Evolutionary conservation across 208 protist genomes (phyloP).

Genomic region (Trypanosoma avium): DNA sequence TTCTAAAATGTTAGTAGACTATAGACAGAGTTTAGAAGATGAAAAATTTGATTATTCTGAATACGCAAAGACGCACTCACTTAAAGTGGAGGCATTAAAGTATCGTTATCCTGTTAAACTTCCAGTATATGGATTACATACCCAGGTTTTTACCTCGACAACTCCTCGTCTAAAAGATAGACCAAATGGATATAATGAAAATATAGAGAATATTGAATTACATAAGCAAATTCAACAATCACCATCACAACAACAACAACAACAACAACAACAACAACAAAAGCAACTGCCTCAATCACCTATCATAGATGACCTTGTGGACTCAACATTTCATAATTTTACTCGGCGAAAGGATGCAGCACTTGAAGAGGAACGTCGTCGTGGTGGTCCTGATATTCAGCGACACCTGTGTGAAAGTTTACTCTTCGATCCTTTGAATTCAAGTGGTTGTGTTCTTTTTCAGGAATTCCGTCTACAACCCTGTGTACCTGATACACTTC

Average conservation of each 20-base stretch:
- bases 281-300: background rate
- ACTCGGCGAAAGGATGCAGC: conserved; percentile 51
- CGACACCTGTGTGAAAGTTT: conserved; percentile 56
- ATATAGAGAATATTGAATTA: background rate
- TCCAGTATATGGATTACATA: conserved; percentile 41
- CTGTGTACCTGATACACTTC: conserved; percentile 30
- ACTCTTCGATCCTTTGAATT: conserved; percentile 33
- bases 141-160: conserved; percentile 46
- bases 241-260: background rate
- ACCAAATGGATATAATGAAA: background rate
- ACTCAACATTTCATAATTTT: conserved; percentile 57
- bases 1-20: conserved; percentile 52
- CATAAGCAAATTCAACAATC: background rate
- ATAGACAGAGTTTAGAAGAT: conserved; percentile 32
- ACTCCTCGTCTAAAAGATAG: conserved; percentile 15
- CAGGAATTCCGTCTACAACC: conserved; percentile 34
- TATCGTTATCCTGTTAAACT: conserved; percentile 61
- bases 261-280: conserved; percentile 6
- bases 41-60: conserved; percentile 49
- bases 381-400: conserved; percentile 60
- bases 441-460: conserved; percentile 56
- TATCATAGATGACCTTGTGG: conserved; percentile 60
- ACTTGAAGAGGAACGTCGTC: conserved; percentile 69
- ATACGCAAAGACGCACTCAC: conserved; percentile 52
- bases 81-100: conserved; percentile 65